phyloP scores from a whole-genome alignment of 306 rosid species.

The Fragaria ananassa region DNA sequence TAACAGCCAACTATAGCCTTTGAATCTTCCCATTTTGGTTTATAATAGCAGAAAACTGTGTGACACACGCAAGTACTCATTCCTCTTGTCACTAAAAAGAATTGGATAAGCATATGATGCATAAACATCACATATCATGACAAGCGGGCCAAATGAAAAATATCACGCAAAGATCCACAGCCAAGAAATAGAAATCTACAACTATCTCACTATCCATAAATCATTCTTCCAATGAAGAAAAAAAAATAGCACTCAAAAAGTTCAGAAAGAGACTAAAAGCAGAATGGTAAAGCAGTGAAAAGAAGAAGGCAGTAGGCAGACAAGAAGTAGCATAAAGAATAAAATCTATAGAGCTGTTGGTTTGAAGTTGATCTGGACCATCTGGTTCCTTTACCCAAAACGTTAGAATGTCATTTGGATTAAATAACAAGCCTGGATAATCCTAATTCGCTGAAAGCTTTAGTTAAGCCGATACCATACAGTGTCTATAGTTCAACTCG shows the following conservation, averaged over 20 bases:
- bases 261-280: not conserved
- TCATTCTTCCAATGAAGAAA: conserved; percentile 10
- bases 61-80: not conserved
- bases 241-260: conserved; percentile 15
- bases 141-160: conserved; percentile 1
- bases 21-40: conserved; percentile 15
- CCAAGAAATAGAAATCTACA: conserved; percentile 12
- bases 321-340: conserved; percentile 11
- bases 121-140: conserved; percentile 17
- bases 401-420: conserved; percentile 12
- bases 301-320: conserved; percentile 2
- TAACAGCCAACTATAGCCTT: conserved; percentile 20
- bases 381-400: conserved; percentile 3
- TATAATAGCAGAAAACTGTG: not conserved
- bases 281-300: not conserved
- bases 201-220: not conserved
- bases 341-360: conserved; percentile 8
- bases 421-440: conserved; percentile 29
- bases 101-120: conserved; percentile 7
- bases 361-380: not conserved
- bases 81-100: conserved; percentile 1
- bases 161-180: conserved; percentile 18
- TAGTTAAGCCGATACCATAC: conserved; percentile 9
- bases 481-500: conserved; percentile 13
- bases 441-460: conserved; percentile 9